These are phyloP conservation scores for Leccinum laetum DNA, from an alignment of 1,284 basidiomycete species.

Conservation along the genomic window DNA sequence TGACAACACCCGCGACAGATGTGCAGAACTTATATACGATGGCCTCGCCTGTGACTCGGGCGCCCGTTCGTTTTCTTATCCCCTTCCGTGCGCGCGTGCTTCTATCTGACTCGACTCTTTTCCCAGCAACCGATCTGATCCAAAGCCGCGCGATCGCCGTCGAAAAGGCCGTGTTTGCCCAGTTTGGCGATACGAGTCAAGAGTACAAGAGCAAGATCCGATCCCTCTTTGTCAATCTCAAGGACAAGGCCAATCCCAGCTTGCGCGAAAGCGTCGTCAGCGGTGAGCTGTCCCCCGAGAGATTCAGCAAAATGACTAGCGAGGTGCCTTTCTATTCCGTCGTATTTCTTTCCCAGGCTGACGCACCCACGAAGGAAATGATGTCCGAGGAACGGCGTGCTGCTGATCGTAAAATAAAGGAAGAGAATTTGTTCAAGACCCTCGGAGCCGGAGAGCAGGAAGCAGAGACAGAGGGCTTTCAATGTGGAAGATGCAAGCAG, in stretches of 20 bases:
- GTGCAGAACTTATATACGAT: constrained; percentile 90
- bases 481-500: constrained; percentile 93
- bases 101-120: constrained; percentile 4
- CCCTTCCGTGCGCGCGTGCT: neutral
- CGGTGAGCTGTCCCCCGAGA: constrained; percentile 72
- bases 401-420: constrained; percentile 79
- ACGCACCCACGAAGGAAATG: constrained; percentile 71
- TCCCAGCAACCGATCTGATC: constrained; percentile 62
- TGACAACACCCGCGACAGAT: constrained; percentile 85
- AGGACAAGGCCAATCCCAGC: constrained; percentile 93
- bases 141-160: constrained; percentile 56
- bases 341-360: neutral
- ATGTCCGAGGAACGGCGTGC: constrained; percentile 91
- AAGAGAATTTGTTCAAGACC: constrained; percentile 91
- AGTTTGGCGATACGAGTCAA: constrained; percentile 45
- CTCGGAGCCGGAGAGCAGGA: constrained; percentile 88
- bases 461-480: constrained; percentile 98
- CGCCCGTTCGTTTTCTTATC: constrained; percentile 53
- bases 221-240: constrained; percentile 89
- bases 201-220: constrained; percentile 84
- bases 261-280: constrained; percentile 84
- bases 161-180: constrained; percentile 56
- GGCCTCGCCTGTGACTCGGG: constrained; percentile 84
- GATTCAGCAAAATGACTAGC: constrained; percentile 82
- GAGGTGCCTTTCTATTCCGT: constrained; percentile 48